A percentile compares a stretch with the other conserved stretches of the same genome.
Evolutionary conservation across 352 stramenopile species (phyloP).

Genomic region (Globisporangium cystogenes): DNA sequence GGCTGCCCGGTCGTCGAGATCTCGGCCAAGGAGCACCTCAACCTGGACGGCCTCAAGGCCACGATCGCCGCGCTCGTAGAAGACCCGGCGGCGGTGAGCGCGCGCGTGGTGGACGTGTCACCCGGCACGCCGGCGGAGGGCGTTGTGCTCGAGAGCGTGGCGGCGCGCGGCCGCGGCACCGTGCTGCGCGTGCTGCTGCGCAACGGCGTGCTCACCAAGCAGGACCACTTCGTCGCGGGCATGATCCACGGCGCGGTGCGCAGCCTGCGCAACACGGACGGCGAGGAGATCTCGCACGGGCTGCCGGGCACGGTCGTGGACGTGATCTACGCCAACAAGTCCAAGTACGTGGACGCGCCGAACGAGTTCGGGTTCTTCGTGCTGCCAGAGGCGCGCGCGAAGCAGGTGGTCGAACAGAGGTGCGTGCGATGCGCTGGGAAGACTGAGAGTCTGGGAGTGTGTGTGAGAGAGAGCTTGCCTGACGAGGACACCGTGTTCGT

Average conservation of each 20-base stretch:
- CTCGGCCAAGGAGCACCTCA: slow-evolving; percentile 55
- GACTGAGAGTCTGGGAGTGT: neutral
- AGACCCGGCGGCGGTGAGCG: slow-evolving; percentile 19
- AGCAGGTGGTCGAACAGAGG: slow-evolving; percentile 73
- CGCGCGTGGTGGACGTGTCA: slow-evolving; percentile 34
- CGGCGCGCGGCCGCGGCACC: slow-evolving; percentile 53
- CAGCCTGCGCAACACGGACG: slow-evolving; percentile 50
- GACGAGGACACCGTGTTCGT: neutral
- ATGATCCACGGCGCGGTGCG: slow-evolving; percentile 83
- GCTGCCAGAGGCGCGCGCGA: slow-evolving; percentile 45
- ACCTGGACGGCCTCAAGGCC: slow-evolving; percentile 46
- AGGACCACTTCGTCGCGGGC: slow-evolving; percentile 79
- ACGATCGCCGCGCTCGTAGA: slow-evolving; percentile 33
- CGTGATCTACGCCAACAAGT: slow-evolving; percentile 79
- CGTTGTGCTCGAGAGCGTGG: slow-evolving; percentile 71
- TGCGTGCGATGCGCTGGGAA: slow-evolving; percentile 11
- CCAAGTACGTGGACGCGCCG: slow-evolving; percentile 75
- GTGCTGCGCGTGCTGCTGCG: slow-evolving; percentile 73
- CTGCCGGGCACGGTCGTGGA: slow-evolving; percentile 70
- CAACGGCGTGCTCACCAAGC: slow-evolving; percentile 46
- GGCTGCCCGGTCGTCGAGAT: slow-evolving; percentile 66
- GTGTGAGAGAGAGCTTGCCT: neutral
- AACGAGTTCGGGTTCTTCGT: slow-evolving; percentile 82
- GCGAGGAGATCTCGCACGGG: slow-evolving; percentile 39
- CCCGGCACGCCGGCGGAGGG: slow-evolving; percentile 37